Evolutionary conservation across 176 grass and related monocot genomes (phyloP).

Genomic region (Puccinellia tenuiflora): DNA sequence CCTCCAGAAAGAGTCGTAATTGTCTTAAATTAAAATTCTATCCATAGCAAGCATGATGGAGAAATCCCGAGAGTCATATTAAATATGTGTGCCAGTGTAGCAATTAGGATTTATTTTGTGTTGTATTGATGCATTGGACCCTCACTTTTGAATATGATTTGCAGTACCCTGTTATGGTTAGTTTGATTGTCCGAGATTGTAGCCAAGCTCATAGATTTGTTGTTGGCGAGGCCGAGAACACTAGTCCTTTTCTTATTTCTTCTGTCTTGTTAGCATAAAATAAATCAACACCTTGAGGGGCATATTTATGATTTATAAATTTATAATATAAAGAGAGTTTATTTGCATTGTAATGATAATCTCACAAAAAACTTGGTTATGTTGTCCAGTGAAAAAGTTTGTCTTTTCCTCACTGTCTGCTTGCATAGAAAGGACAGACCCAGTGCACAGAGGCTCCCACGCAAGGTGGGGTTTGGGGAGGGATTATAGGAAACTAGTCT

Average conservation of each 20-base stretch:
- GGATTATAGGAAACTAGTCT: too few species aligned
- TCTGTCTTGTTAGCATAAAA: background rate
- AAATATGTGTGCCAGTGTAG: background rate
- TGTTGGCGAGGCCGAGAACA: background rate
- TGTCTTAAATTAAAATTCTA: background rate
- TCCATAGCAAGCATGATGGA: background rate
- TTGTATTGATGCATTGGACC: background rate
- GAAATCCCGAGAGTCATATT: background rate
- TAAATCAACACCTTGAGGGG: background rate
- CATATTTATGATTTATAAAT: background rate
- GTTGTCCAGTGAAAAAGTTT: constrained; percentile 12
- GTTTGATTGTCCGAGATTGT: background rate
- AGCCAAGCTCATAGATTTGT: background rate
- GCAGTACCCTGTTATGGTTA: background rate
- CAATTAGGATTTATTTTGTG: background rate
- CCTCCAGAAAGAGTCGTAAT: background rate
- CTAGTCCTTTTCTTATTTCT: background rate
- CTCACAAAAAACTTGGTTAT: background rate
- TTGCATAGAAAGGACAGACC: too few species aligned
- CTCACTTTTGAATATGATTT: background rate
- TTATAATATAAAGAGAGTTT: background rate
- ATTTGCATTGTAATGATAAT: background rate
- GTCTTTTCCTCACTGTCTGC: background rate
- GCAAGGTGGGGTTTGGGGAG: too few species aligned
- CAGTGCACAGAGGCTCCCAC: too few species aligned